Percentiles rank a stretch among this genome's conserved stretches.
phyloP scores from a whole-genome alignment of 371 early-diverging fungal species.

The Mortierella sp. region DNA sequence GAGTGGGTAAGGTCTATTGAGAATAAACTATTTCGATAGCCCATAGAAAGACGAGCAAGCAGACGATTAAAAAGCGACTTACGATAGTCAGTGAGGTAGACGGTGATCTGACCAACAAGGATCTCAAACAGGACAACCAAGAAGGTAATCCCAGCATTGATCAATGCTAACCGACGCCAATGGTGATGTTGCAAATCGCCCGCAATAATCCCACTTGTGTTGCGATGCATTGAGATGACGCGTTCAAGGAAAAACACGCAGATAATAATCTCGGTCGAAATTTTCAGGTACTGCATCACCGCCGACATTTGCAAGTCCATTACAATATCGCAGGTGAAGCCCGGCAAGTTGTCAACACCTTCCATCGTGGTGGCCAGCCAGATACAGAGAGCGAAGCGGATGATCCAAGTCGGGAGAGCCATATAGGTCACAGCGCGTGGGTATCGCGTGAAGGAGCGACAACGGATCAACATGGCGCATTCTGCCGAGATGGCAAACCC shows the following conservation, averaged over 20 bases:
- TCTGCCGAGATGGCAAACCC: slow-evolving; percentile 57
- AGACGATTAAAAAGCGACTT: slow-evolving; percentile 6
- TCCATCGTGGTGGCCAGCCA: slow-evolving; percentile 46
- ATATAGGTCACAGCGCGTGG: slow-evolving; percentile 42
- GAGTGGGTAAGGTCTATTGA: background rate
- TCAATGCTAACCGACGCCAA: slow-evolving; percentile 54
- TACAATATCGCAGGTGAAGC: slow-evolving; percentile 24
- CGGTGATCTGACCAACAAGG: slow-evolving; percentile 53
- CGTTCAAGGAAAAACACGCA: slow-evolving; percentile 53
- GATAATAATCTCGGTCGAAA: slow-evolving; percentile 51
- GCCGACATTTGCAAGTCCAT: slow-evolving; percentile 42
- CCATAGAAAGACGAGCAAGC: background rate
- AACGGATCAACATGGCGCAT: slow-evolving; percentile 56
- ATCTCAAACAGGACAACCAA: slow-evolving; percentile 55
- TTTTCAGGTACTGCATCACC: slow-evolving; percentile 56
- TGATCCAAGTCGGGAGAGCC: slow-evolving; percentile 49
- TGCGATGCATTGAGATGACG: slow-evolving; percentile 45
- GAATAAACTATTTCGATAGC: no score
- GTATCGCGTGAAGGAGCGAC: slow-evolving; percentile 50
- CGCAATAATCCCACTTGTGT: slow-evolving; percentile 11
- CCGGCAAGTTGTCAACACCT: slow-evolving; percentile 24
- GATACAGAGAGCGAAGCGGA: slow-evolving; percentile 44
- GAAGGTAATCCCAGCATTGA: slow-evolving; percentile 55
- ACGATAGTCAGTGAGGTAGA: slow-evolving; percentile 44
- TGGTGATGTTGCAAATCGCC: slow-evolving; percentile 35